Conservation (phyloP, 2,329 filamentous ascomycete genomes). For the Aspergillus alliaceus region DNA sequence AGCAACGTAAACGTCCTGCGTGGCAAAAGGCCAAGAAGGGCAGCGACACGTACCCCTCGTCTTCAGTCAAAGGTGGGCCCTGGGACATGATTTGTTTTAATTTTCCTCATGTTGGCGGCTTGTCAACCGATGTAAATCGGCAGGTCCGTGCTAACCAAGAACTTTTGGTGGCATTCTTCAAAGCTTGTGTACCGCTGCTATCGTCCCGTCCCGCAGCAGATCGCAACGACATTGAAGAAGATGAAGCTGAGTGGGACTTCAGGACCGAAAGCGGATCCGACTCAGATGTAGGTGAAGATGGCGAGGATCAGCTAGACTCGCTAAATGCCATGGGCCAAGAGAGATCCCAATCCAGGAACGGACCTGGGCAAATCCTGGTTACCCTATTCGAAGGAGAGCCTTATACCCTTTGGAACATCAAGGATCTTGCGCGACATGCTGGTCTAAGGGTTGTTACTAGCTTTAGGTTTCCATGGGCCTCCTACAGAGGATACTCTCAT, state of each 20-base stretch:
- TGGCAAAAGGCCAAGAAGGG: slow-evolving; percentile 21
- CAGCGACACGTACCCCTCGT: background rate
- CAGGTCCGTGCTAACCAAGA: slow-evolving; percentile 89
- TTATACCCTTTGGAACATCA: slow-evolving; percentile 93
- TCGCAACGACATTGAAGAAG: slow-evolving; percentile 22
- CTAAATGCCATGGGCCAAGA: slow-evolving; percentile 1
- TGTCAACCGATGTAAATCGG: slow-evolving; percentile 88
- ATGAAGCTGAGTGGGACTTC: slow-evolving; percentile 26
- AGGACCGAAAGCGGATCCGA: slow-evolving; percentile 19
- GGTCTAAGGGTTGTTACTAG: slow-evolving; percentile 48
- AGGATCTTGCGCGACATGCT: slow-evolving; percentile 76
- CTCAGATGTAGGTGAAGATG: slow-evolving; percentile 17
- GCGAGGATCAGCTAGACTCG: slow-evolving; percentile 8
- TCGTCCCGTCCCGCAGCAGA: slow-evolving; percentile 28
- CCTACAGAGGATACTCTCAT: slow-evolving; percentile 50
- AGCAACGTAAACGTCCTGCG: slow-evolving; percentile 31
- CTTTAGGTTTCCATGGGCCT: slow-evolving; percentile 49
- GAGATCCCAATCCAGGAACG: slow-evolving; percentile 22
- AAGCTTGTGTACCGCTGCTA: slow-evolving; percentile 42
- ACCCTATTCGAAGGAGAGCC: slow-evolving; percentile 92
- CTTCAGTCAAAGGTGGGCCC: slow-evolving; percentile 30
- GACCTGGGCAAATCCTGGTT: slow-evolving; percentile 65
- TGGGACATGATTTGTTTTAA: slow-evolving; percentile 90
- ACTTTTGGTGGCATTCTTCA: slow-evolving; percentile 51
- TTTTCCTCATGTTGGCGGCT: slow-evolving; percentile 93